These are phyloP conservation scores for Dunaliella sp. DNA, from an alignment of 139 green algal species.

Conservation along the genomic window DNA sequence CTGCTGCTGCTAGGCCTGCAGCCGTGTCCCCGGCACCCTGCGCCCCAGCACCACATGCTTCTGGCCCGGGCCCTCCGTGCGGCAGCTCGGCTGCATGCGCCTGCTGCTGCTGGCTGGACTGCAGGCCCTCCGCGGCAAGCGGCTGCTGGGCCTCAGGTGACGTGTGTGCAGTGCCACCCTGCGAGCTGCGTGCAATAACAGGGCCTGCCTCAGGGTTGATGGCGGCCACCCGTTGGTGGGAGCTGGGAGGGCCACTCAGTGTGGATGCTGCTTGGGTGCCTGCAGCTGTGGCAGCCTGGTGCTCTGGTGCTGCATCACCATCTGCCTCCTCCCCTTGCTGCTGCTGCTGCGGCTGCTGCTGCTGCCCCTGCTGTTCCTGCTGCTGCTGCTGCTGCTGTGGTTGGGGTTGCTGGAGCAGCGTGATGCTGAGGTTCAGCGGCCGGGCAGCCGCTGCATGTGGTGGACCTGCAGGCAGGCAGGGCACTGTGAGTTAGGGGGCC, in stretches of 20 bases:
- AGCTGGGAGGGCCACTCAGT: neutral
- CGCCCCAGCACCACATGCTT: neutral
- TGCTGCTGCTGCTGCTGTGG: neutral
- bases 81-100: neutral
- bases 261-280: too few relatives aligned
- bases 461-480: neutral
- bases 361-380: neutral
- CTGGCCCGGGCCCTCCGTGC: neutral
- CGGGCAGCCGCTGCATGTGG: neutral
- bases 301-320: neutral
- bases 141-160: too few relatives aligned
- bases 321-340: neutral
- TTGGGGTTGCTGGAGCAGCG: neutral
- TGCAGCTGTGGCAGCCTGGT: neutral
- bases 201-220: neutral
- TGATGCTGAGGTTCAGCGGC: conserved; percentile 9
- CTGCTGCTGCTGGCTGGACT: too few relatives aligned
- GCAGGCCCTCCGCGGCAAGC: too few relatives aligned
- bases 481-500: too few relatives aligned
- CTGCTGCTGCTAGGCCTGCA: neutral
- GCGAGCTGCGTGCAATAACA: neutral
- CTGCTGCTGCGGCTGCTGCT: neutral
- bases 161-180: too few relatives aligned
- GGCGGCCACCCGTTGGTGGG: neutral
- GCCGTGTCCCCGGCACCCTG: neutral